Evolutionary conservation across 768 basidiomycete species (phyloP), one percentile per base, ranked within the genome.

Genomic region (Trametes elegans): DNA sequence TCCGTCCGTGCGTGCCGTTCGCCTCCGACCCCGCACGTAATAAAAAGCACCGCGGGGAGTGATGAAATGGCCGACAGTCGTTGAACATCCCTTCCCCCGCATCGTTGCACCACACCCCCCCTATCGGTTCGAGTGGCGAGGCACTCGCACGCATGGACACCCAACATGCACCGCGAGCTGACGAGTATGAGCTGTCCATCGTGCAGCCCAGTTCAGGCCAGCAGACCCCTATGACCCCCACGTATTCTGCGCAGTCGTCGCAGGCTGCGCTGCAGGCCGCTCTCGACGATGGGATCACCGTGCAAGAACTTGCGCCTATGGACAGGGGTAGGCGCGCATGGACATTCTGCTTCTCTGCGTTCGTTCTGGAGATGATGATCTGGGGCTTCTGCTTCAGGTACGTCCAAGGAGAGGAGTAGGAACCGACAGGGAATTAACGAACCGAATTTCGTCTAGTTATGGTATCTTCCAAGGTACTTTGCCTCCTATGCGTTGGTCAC

Each of bases 361-460:
- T 65, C 49, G n/a, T 60, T 11, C 42, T 67, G 11, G 63, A 64
- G 53, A 61, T 53, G 44, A 38, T 62, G 47, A 55, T 64, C 8
- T 67, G 63, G 64, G 64, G 62, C 0, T 63, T 64, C 16, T 57
- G 49, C 38, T 67, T 62, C 41, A 62, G 62, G 63, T 67, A 21
- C 18, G 47, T 27, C 3, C 4, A 23, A n/a, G 14, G n/a, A 13
- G 10, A 8, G 1, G 18, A n/a, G 13, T 31, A 11, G 34, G 2
- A 6, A 23, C 23, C 29, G 5, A n/a, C 34, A 6, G 6, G 9
- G 26, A 11, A 13, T 7, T 32, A 7, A 29, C 21, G 10, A 28
- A 32, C 7, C 10, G 11, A 5, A 7, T 6, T 23, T 5, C 9
- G 3, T 44, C 18, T 44, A 64, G 63, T 54, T 64, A 60, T 24